These are phyloP conservation scores for Dendrobium officinale DNA, from an alignment of 106 monocot species.

Conservation along the genomic window DNA sequence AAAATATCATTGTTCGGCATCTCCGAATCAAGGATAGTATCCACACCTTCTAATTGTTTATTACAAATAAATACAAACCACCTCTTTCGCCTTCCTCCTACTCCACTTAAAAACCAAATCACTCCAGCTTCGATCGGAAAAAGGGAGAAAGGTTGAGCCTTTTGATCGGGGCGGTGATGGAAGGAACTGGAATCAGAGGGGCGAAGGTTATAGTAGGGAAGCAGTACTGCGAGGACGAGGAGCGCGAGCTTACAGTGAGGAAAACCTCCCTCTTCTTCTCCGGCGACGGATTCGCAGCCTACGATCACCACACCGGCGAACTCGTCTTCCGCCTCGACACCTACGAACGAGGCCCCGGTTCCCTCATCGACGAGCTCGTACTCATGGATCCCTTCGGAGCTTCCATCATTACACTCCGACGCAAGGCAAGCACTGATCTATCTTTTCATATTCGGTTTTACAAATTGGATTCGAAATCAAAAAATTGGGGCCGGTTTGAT, in stretches of 20 bases:
- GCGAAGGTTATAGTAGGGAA: constrained; percentile 37
- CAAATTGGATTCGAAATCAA: not conserved
- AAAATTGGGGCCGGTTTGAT: not conserved
- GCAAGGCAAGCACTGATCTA: constrained; percentile 31
- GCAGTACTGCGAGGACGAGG: constrained; percentile 43
- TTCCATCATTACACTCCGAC: constrained; percentile 60
- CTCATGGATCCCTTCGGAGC: constrained; percentile 68
- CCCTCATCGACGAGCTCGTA: constrained; percentile 35
- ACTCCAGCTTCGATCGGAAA: not conserved
- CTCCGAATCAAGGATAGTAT: not conserved
- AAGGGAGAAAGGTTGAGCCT: not conserved
- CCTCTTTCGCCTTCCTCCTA: not conserved
- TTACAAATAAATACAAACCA: not conserved
- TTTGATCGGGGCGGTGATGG: not conserved
- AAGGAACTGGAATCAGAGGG: not conserved
- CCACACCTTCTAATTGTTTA: not conserved
- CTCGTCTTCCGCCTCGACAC: constrained; percentile 81
- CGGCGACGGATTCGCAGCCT: constrained; percentile 85
- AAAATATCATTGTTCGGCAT: not conserved
- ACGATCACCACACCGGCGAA: constrained; percentile 68
- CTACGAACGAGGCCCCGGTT: constrained; percentile 22
- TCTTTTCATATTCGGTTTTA: no score
- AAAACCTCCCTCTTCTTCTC: constrained; percentile 82
- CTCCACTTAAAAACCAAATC: not conserved
- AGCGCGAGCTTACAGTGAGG: constrained; percentile 74